Evolutionary conservation across 2,329 filamentous ascomycete genomes (phyloP), one percentile per base, ranked within the genome.

Genomic region (Lachnellula occidentalis): DNA sequence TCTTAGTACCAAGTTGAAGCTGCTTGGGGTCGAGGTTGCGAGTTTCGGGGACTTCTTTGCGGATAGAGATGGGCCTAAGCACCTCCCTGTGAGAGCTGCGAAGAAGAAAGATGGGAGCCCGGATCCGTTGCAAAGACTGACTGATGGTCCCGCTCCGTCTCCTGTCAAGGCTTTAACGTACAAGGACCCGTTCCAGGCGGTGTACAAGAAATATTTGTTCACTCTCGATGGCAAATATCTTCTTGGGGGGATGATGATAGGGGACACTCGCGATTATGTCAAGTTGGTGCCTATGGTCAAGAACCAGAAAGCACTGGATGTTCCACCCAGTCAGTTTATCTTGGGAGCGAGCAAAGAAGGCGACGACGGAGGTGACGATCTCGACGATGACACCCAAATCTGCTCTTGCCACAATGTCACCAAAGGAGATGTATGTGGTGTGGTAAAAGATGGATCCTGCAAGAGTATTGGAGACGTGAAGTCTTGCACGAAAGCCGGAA

Each of bases 231-330:
- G 91, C 24, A 95, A 95, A 69, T 92, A 92, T 65, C 76, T 96
- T 1, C 81, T 96, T 0, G 91, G 91, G n/a, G 92, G 91, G 4
- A 96, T 96, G 90, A 95, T 96, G 90, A 94, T 96, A 58, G 92
- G 91, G 39, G 91, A 96, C 66, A 95, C 90, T 0, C 87, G 82
- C 59, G 91, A 96, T 73, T 96, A 95, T 66, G 81, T 95, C 72
- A 95, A 92, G 70, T 74, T 96, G 21, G 88, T 95, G 1, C 87
- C 89, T 1, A 84, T 95, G 77, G 90, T 94, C 52, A 95, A 92
- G 74, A 85, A 82, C 61, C 87, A 90, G 67, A 95, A 92, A 69
- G 76, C 78, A 58, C 78, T 96, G 1, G 88, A 95, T 14, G 75
- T 90, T 0, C 82, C 89, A 0, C 91, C 91, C 0, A 83, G 86